A percentile compares a stretch with the other conserved stretches of the same genome.
Conservation (phyloP, 169 alveolate species). For the Plasmodium cynomolgi region DNA sequence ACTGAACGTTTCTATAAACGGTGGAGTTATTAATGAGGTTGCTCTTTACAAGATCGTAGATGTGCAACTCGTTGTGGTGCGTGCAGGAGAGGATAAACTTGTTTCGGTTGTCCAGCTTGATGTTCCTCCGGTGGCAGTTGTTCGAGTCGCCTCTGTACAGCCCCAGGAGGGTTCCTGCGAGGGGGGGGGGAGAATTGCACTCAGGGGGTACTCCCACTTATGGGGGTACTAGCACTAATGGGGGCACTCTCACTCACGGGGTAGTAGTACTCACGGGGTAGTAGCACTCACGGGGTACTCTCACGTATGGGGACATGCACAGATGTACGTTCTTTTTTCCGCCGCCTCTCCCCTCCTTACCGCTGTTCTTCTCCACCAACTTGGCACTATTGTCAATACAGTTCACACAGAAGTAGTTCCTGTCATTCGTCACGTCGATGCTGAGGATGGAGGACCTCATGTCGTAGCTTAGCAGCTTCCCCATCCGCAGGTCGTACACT, state of each 20-base stretch:
- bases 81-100: slow-evolving; percentile 61
- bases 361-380: slow-evolving; percentile 69
- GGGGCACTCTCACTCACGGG: too few species aligned
- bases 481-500: slow-evolving; percentile 64
- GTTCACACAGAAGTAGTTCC: slow-evolving; percentile 35
- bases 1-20: slow-evolving; percentile 14
- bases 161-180: slow-evolving; percentile 51
- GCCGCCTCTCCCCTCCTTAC: slow-evolving; percentile 8
- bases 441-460: slow-evolving; percentile 59
- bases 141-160: slow-evolving; percentile 70
- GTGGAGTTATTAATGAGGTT: slow-evolving; percentile 43
- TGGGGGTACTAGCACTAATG: too few species aligned
- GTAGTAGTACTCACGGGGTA: too few species aligned
- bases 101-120: slow-evolving; percentile 47
- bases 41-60: slow-evolving; percentile 63
- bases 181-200: neutral
- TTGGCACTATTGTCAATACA: slow-evolving; percentile 43
- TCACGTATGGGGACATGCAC: neutral
- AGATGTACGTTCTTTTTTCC: neutral
- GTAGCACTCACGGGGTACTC: too few species aligned
- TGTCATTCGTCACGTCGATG: slow-evolving; percentile 58
- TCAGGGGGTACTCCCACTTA: neutral
- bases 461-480: slow-evolving; percentile 46
- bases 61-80: slow-evolving; percentile 33
- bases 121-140: slow-evolving; percentile 57